phyloP scores from a whole-genome alignment of 352 stramenopile species.

The Pythium biforme region DNA sequence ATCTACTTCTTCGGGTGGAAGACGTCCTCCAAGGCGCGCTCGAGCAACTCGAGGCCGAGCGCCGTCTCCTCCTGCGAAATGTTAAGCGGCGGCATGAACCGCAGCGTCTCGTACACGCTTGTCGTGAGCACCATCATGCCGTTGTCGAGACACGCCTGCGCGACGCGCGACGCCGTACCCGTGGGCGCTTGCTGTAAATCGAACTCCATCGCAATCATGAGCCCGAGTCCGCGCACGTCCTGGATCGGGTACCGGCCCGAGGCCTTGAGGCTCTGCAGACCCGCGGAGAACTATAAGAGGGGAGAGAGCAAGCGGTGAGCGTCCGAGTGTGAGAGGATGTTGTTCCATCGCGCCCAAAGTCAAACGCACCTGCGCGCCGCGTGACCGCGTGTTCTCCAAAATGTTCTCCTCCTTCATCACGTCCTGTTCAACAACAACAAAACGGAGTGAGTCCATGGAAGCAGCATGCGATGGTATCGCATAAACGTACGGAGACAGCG shows the following conservation, averaged over 20 bases:
- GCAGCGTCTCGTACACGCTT: slow-evolving; percentile 90
- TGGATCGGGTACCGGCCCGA: slow-evolving; percentile 77
- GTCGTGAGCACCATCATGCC: slow-evolving; percentile 92
- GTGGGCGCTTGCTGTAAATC: slow-evolving; percentile 44
- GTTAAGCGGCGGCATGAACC: slow-evolving; percentile 92
- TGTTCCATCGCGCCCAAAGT: slow-evolving; percentile 22
- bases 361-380: slow-evolving; percentile 39
- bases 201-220: slow-evolving; percentile 94
- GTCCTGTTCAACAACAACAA: slow-evolving; percentile 38
- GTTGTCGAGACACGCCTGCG: slow-evolving; percentile 77
- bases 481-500: slow-evolving; percentile 42
- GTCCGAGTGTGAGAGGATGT: slow-evolving; percentile 37
- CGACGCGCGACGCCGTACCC: slow-evolving; percentile 73
- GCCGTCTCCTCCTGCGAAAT: slow-evolving; percentile 73
- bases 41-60: slow-evolving; percentile 38
- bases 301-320: slow-evolving; percentile 26
- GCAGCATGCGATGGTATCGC: background rate
- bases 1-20: slow-evolving; percentile 29
- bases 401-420: slow-evolving; percentile 89
- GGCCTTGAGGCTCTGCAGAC: slow-evolving; percentile 73
- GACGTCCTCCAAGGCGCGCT: slow-evolving; percentile 44
- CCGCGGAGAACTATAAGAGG: slow-evolving; percentile 52
- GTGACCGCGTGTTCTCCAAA: slow-evolving; percentile 76
- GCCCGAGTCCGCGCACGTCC: slow-evolving; percentile 89
- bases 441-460: no score